Percentiles rank a stretch among this genome's conserved stretches.
phyloP scores from a whole-genome alignment of 2,329 filamentous ascomycete species.

The Xylaria arbuscula region DNA sequence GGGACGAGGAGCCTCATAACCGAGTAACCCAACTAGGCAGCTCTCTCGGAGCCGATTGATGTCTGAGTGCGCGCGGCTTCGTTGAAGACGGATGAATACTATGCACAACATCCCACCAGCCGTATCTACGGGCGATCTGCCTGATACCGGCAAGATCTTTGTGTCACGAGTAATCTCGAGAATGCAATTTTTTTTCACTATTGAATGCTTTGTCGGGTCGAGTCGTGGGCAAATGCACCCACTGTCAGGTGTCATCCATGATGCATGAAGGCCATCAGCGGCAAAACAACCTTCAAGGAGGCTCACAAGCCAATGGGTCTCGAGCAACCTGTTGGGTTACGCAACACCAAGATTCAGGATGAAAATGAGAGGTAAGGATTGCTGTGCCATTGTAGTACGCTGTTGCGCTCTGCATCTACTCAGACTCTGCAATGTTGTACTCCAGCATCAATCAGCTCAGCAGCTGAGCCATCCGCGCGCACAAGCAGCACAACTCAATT shows the following conservation, averaged over 20 bases:
- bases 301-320: constrained; percentile 6
- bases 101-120: constrained; percentile 12
- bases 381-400: not conserved
- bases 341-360: not conserved
- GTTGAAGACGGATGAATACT: constrained; percentile 8
- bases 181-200: not conserved
- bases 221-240: not conserved
- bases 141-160: constrained; percentile 10
- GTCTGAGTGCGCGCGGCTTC: not conserved
- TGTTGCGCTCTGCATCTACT: constrained; percentile 10
- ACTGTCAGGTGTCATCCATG: not conserved
- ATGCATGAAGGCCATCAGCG: not conserved
- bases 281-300: constrained; percentile 3
- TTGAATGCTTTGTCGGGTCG: not conserved
- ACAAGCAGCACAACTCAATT: constrained; percentile 15
- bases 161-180: not conserved
- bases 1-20: constrained; percentile 21
- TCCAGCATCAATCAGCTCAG: constrained; percentile 17
- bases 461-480: constrained; percentile 14
- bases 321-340: constrained; percentile 12
- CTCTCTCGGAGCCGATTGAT: constrained; percentile 26
- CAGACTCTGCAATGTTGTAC: constrained; percentile 15
- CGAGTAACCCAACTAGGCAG: constrained; percentile 21
- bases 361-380: constrained; percentile 6
- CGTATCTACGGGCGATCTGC: constrained; percentile 7